phyloP scores from a whole-genome alignment of 2,329 filamentous ascomycete genomes.

The Lecanicillium sp. region DNA sequence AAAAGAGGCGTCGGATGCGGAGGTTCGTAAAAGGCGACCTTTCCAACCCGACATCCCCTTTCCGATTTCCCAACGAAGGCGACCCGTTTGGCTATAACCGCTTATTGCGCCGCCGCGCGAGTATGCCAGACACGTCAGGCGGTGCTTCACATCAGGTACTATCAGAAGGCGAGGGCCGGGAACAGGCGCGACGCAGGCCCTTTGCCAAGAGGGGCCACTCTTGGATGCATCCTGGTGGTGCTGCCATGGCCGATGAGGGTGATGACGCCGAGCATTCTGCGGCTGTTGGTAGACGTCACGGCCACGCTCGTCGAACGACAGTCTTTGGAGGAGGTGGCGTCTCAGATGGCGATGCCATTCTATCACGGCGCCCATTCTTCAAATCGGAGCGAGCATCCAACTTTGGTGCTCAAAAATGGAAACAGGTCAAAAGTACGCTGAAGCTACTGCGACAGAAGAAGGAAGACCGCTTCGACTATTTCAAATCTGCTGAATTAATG shows the following conservation, averaged over 20 bases:
- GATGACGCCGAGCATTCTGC: constrained; percentile 47
- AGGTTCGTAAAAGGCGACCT: constrained; percentile 44
- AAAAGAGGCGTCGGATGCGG: constrained; percentile 55
- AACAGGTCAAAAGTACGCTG: constrained; percentile 82
- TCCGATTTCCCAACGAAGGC: constrained; percentile 33
- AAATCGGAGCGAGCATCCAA: constrained; percentile 62
- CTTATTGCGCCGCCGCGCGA: constrained; percentile 55
- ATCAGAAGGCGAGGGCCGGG: constrained; percentile 69
- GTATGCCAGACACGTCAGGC: constrained; percentile 53
- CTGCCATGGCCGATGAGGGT: constrained; percentile 38
- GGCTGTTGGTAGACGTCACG: constrained; percentile 41
- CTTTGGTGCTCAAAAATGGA: constrained; percentile 79
- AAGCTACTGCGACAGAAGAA: constrained; percentile 74
- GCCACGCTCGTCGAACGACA: constrained; percentile 59
- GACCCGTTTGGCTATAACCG: constrained; percentile 36
- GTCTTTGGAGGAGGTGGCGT: constrained; percentile 57
- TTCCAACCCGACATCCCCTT: constrained; percentile 61
- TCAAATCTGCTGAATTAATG: constrained; percentile 93
- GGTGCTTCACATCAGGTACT: constrained; percentile 48
- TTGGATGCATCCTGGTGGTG: constrained; percentile 45
- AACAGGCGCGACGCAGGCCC: constrained; percentile 43
- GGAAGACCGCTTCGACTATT: constrained; percentile 83
- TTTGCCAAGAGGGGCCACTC: constrained; percentile 53
- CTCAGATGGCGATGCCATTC: constrained; percentile 55
- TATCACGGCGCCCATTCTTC: constrained; percentile 50